Conservation (phyloP, 768 basidiomycete species). For the Dioszegia aurantiaca region DNA sequence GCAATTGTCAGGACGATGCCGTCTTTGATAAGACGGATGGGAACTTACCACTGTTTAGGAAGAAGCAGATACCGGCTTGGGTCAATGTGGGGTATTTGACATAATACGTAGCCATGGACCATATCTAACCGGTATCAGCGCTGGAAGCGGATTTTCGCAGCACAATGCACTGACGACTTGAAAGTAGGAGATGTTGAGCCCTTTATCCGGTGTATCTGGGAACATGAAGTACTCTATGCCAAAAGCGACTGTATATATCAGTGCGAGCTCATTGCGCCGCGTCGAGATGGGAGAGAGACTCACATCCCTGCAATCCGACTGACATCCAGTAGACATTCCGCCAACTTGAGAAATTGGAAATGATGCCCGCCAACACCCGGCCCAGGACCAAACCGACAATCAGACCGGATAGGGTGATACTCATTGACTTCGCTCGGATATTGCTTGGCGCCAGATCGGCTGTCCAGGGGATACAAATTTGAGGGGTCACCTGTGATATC, state of each 20-base stretch:
- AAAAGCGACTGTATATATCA: conserved; percentile 54
- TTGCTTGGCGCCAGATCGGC: conserved; percentile 77
- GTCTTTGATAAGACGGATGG: neutral
- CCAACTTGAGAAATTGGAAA: conserved; percentile 71
- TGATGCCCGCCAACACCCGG: conserved; percentile 54
- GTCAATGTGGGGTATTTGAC: conserved; percentile 75
- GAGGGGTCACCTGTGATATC: conserved; percentile 45
- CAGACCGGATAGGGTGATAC: conserved; percentile 57
- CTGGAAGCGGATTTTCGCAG: neutral
- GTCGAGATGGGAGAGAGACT: conserved; percentile 16
- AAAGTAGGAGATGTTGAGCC: conserved; percentile 61
- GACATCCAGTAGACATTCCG: conserved; percentile 74
- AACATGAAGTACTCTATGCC: conserved; percentile 63
- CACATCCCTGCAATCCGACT: conserved; percentile 63
- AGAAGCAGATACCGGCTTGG: conserved; percentile 61
- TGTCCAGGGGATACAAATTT: conserved; percentile 69
- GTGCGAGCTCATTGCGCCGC: neutral
- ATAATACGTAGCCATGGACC: conserved; percentile 71
- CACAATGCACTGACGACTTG: conserved; percentile 52
- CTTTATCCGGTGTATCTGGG: conserved; percentile 80
- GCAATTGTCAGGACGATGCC: conserved; percentile 13
- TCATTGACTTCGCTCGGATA: conserved; percentile 69
- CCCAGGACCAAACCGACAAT: conserved; percentile 45
- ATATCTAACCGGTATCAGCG: conserved; percentile 32
- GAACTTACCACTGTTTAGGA: conserved; percentile 59